These are phyloP conservation scores for Colletotrichum sp. DNA, from an alignment of 2,329 filamentous ascomycete species.

Conservation along the genomic window DNA sequence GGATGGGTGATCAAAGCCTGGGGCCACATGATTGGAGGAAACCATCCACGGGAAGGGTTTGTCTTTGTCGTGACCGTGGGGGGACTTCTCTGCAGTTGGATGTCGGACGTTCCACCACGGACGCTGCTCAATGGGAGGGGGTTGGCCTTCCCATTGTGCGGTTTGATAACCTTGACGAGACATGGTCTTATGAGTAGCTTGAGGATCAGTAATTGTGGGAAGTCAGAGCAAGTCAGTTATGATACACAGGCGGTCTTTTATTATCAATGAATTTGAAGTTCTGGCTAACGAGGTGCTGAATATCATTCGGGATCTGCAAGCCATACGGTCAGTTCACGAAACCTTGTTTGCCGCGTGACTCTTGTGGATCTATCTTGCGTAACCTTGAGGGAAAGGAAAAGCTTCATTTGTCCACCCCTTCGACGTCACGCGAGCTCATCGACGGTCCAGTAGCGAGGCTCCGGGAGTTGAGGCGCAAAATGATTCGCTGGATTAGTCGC, in stretches of 20 bases:
- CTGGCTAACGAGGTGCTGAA: background rate
- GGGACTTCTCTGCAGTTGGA: too few relatives aligned
- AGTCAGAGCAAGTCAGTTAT: accelerated
- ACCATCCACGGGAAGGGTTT: too few relatives aligned
- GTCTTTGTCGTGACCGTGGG: too few relatives aligned
- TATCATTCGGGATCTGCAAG: background rate
- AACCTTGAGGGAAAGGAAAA: background rate
- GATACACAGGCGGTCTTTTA: background rate
- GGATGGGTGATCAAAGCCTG: too few relatives aligned
- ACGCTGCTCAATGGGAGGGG: too few relatives aligned
- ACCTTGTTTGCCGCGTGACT: background rate
- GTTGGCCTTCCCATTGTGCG: too few relatives aligned
- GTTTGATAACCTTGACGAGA: background rate
- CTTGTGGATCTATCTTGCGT: background rate
- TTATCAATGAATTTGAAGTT: background rate
- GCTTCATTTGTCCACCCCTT: background rate
- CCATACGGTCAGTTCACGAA: background rate
- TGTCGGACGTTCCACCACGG: too few relatives aligned
- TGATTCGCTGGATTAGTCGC: background rate
- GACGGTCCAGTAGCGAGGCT: background rate
- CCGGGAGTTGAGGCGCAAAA: background rate
- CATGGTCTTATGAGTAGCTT: background rate
- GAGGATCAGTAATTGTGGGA: background rate
- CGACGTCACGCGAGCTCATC: background rate
- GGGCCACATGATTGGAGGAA: too few relatives aligned